A percentile compares a stretch with the other conserved stretches of the same genome.
phyloP scores from a whole-genome alignment of 2,329 filamentous ascomycete species.

The Penicillium sp. region DNA sequence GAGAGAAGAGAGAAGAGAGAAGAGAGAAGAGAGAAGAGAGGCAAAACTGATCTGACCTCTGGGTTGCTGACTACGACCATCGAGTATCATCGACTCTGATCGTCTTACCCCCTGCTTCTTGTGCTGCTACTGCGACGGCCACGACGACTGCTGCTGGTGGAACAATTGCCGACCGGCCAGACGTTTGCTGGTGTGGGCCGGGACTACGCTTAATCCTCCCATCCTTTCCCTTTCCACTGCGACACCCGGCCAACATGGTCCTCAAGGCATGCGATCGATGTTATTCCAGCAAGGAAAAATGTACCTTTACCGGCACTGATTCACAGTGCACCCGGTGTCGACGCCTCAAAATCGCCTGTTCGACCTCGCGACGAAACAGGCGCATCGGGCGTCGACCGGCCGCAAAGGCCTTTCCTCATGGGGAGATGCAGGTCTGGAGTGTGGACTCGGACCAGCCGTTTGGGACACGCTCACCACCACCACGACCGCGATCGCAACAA shows the following conservation, averaged over 20 bases:
- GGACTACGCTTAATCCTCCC: no score
- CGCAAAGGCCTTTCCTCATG: constrained; percentile 11
- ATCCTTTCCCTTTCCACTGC: no score
- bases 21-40: no score
- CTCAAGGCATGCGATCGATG: constrained; percentile 18
- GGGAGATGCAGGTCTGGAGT: constrained; percentile 15
- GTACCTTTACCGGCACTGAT: constrained; percentile 11
- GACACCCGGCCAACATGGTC: constrained; percentile 13
- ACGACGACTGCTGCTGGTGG: no score
- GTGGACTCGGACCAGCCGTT: constrained; percentile 4
- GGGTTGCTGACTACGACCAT: no score
- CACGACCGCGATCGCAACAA: background rate
- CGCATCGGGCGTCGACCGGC: constrained; percentile 15
- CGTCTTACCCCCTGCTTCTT: no score
- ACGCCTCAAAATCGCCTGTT: constrained; percentile 16
- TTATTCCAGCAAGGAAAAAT: constrained; percentile 16
- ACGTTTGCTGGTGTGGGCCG: background rate
- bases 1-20: no score
- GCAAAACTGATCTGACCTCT: no score
- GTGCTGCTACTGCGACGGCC: no score
- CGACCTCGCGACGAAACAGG: constrained; percentile 12
- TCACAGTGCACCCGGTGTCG: constrained; percentile 16
- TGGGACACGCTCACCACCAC: background rate
- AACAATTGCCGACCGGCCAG: constrained; percentile 21
- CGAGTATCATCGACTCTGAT: no score